phyloP scores from a whole-genome alignment of 148 eudicot genomes.

The Limonium bicolor region DNA sequence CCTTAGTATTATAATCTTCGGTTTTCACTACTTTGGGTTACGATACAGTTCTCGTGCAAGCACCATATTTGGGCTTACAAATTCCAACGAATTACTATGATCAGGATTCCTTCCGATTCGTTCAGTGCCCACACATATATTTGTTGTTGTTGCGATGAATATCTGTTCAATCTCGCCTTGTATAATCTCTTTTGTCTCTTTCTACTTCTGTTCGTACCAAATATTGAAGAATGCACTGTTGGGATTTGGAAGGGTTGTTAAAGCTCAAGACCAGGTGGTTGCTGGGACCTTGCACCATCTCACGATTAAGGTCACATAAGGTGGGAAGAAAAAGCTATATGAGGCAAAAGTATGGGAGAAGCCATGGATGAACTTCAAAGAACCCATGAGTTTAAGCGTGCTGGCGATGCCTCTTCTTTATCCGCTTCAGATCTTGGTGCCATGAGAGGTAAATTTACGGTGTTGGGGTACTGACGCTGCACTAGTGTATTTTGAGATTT shows the following conservation, averaged over 20 bases:
- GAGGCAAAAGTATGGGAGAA: constrained; percentile 93
- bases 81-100: no score
- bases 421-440: constrained; percentile 71
- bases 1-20: no score
- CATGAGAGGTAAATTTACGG: constrained; percentile 48
- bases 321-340: constrained; percentile 60
- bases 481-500: no score
- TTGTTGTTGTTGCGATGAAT: no score
- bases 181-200: not conserved
- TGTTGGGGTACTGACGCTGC: no score
- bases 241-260: constrained; percentile 69
- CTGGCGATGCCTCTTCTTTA: constrained; percentile 34
- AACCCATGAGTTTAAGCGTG: constrained; percentile 74
- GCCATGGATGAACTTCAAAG: constrained; percentile 87
- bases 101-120: no score
- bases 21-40: no score
- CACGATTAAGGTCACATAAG: constrained; percentile 64
- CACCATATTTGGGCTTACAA: no score
- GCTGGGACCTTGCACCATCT: constrained; percentile 79
- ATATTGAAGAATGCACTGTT: constrained; percentile 65
- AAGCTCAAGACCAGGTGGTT: constrained; percentile 70
- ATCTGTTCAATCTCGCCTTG: not conserved
- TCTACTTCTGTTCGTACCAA: no score
- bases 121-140: no score
- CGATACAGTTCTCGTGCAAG: no score